Base-by-base conservation (phyloP, 1,284 basidiomycete species). In the Trichosporon faecale region DNA sequence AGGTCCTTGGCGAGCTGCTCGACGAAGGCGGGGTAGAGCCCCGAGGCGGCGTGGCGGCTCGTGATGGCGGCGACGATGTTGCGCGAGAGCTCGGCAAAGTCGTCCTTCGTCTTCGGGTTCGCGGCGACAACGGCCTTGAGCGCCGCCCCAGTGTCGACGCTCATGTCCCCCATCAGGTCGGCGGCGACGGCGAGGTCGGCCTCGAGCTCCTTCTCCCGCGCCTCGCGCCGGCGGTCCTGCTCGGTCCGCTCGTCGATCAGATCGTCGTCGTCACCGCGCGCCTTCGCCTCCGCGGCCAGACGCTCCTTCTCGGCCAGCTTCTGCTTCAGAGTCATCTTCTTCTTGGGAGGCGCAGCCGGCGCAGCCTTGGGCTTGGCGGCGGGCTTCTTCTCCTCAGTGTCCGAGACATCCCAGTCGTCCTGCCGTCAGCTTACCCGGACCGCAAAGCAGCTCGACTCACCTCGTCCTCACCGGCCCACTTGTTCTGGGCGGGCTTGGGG, bases 341-440 rank as follows among this genome's bases (percentile, higher is more conserved):
- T 95, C 86, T 92, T 93, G 2, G 89, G 87, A 1, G 91, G 89
- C 23, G 90, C 89, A 60, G 85, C 86, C 0, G 88, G 79, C 49
- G 85, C 85, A 0, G 88, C 79, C 21, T 84, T 81, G 64, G 66
- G 66, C 44, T 61, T 63, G 14, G 86, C 79, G 0, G 85, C 76
- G 64, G 84, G 72, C 21, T 86, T 84, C 68, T 89, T 87, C 72
- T 87, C 85, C 73, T 89, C 88, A 68, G 91, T 91, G n/a, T 91
- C 90, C 5, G 91, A 92, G 57, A 87, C 91, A 75, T 98, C 95
- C 95, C 94, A 97, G 83, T 95, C 93, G 80, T 93, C 94, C 91
- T 95, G 70, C 14, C 29, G 67, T 70, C 12, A 70, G 68, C 66
- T 25, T 55, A n/a, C n/a, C n/a, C 18, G 14, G 2, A 27, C 3